These are phyloP conservation scores for Fusarium sp. DNA, from an alignment of 2,329 filamentous ascomycete genomes.

Conservation along the genomic window DNA sequence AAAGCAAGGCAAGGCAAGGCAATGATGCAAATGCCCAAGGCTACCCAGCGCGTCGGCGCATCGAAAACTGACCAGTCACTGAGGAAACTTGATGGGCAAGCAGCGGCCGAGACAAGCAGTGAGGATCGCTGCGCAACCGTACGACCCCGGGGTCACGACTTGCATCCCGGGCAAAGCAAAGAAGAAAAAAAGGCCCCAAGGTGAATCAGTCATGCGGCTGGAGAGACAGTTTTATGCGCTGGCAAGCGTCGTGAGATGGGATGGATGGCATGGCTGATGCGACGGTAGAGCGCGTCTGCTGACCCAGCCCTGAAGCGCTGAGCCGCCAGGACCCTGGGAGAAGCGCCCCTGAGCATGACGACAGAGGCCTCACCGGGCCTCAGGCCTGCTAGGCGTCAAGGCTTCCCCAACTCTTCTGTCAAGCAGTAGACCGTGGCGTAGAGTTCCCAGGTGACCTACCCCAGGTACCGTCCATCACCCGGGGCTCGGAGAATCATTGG, in stretches of 20 bases:
- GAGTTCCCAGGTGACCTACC: constrained; percentile 35
- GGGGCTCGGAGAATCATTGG: constrained; percentile 34
- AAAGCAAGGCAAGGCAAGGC: constrained; percentile 11
- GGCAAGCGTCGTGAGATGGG: constrained; percentile 36
- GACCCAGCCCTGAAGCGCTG: constrained; percentile 38
- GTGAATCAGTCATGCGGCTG: constrained; percentile 42
- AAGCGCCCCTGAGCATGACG: constrained; percentile 39
- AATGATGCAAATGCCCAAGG: constrained; percentile 22
- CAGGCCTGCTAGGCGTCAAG: constrained; percentile 15
- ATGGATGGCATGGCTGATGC: constrained; percentile 33
- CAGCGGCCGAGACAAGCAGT: constrained; percentile 29
- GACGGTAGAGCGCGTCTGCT: constrained; percentile 38
- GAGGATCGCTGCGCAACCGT: constrained; percentile 21
- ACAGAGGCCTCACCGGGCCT: constrained; percentile 36
- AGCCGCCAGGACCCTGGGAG: constrained; percentile 38
- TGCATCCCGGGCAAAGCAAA: constrained; percentile 22
- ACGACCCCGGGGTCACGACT: constrained; percentile 9
- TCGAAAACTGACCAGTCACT: constrained; percentile 39
- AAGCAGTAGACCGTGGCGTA: constrained; percentile 18
- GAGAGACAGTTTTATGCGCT: constrained; percentile 43
- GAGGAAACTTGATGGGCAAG: constrained; percentile 28
- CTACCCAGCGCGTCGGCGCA: constrained; percentile 9
- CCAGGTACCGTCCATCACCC: constrained; percentile 37
- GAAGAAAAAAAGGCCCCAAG: constrained; percentile 28
- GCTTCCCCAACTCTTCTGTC: constrained; percentile 15